Conservation (phyloP, 192 early-diverging fungal species). For the Backusella tuberculispora region DNA sequence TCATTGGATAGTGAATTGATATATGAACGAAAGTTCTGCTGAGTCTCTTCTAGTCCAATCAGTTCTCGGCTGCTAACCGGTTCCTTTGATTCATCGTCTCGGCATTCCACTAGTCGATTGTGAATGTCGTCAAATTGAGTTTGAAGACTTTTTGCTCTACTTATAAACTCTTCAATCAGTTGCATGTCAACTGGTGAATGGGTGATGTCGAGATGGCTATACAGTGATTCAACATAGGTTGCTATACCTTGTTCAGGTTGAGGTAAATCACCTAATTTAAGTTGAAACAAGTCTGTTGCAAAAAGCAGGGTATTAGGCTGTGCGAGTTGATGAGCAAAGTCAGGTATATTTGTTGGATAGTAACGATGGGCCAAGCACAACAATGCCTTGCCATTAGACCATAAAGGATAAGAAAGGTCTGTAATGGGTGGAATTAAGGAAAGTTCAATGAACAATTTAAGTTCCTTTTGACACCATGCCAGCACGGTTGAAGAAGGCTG, state of each 20-base stretch:
- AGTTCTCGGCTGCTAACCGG: constrained; percentile 3
- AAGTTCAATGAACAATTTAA: constrained; percentile 16
- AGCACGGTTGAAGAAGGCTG: constrained; percentile 19
- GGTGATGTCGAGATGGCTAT: neutral
- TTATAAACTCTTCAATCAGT: neutral
- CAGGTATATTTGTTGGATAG: constrained; percentile 24
- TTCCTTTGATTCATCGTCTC: constrained; percentile 12
- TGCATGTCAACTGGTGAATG: neutral
- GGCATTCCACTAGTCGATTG: constrained; percentile 8
- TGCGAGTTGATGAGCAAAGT: constrained; percentile 1
- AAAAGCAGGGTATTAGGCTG: neutral
- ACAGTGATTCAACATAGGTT: neutral
- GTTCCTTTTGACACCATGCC: constrained; percentile 26
- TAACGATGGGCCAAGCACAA: constrained; percentile 22
- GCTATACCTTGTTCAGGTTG: neutral
- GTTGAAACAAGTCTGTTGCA: constrained; percentile 1
- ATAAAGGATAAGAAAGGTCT: constrained; percentile 1
- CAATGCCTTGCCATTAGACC: constrained; percentile 11
- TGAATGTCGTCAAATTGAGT: neutral
- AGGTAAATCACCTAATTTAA: constrained; percentile 1
- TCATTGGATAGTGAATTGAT: constrained; percentile 5
- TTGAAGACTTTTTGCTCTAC: constrained; percentile 7
- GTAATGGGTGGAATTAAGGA: constrained; percentile 25
- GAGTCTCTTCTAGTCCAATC: neutral
- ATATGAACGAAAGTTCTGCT: neutral